Base-by-base conservation (phyloP, 345 rosid genomes). In the Gossypium herbaceum region DNA sequence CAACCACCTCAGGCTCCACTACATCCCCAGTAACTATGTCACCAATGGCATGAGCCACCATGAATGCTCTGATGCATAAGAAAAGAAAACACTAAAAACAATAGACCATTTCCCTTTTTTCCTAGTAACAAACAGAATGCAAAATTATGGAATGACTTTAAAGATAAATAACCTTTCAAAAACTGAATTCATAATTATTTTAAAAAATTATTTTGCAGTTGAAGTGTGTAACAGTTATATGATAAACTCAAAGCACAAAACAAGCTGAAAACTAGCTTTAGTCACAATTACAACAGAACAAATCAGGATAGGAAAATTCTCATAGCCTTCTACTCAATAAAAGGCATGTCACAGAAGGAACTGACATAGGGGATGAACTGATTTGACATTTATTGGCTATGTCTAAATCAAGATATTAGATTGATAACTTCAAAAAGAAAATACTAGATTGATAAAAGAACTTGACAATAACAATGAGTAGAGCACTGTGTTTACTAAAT, bases 1-100 rank as follows among this genome's bases (percentile, higher is more conserved):
- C 93, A 77, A 92, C 84, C 81, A 92, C 94, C 81, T 94, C 98
- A 73, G 97, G 97, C 76, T 94, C 98, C 2, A 81, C 82, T 12
- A 80, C 77, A 80, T 94, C 98, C 45, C 98, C 94, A 58, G 91
- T 82, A 79, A 94, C 68, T 73, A 91, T 73, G 74, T 94, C 98
- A 70, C 93, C 95, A 78, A 94, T 82, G 45, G 93, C 86, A 83
- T 89, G 92, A 56, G 93, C 94, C 77, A 90, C 98, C 94, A 89
- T 87, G 68, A 88, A 91, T 75, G 97, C 94, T 81, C 98, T 94
- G 84, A 44, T 75, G 72, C 25, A 63, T 16, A 71, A 68, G 66
- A 56, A 51, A 45, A 73, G 70, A 25, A 17, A 75, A 25, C 29
- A 67, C 64, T 71, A 61, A 63, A 55, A 44, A 73, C 54, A 43